Percentiles rank a stretch among this genome's conserved stretches.
phyloP scores from a whole-genome alignment of 129 eudicot species.

The Scalesia atractyloides region DNA sequence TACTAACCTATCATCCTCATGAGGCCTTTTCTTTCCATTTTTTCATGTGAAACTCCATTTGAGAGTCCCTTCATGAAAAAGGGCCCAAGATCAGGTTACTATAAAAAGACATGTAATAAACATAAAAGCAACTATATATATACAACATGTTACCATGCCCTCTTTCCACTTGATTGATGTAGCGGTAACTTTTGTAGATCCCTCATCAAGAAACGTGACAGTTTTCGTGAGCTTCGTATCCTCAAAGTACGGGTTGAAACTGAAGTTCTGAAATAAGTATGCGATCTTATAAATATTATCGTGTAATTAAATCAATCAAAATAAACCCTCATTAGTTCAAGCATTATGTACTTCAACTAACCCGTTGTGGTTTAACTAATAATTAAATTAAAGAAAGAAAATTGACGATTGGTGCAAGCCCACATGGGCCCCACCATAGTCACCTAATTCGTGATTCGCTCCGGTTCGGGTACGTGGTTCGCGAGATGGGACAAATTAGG shows the following conservation, averaged over 20 bases:
- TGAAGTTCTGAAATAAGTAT: slow-evolving; percentile 57
- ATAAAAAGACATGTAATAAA: neutral
- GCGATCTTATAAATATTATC: neutral
- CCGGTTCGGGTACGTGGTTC: no score
- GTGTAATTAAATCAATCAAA: neutral
- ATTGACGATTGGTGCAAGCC: no score
- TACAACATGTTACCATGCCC: slow-evolving; percentile 59
- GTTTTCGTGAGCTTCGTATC: slow-evolving; percentile 82
- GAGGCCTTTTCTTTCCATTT: slow-evolving; percentile 78
- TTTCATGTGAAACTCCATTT: slow-evolving; percentile 62
- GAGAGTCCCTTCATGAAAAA: slow-evolving; percentile 55
- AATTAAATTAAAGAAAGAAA: no score
- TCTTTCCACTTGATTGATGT: slow-evolving; percentile 92
- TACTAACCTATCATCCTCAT: slow-evolving; percentile 65
- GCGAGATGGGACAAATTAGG: no score
- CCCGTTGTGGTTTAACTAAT: no score
- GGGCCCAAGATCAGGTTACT: slow-evolving; percentile 8
- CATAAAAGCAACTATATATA: neutral
- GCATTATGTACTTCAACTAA: neutral
- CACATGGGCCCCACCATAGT: no score
- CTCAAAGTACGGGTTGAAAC: slow-evolving; percentile 78
- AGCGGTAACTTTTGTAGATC: slow-evolving; percentile 68
- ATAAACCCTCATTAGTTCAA: neutral
- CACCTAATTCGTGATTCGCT: no score
- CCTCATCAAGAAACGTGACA: slow-evolving; percentile 78